Base-by-base conservation (phyloP, 805 yeast genomes). In the Suhomyces kilbournensis region DNA sequence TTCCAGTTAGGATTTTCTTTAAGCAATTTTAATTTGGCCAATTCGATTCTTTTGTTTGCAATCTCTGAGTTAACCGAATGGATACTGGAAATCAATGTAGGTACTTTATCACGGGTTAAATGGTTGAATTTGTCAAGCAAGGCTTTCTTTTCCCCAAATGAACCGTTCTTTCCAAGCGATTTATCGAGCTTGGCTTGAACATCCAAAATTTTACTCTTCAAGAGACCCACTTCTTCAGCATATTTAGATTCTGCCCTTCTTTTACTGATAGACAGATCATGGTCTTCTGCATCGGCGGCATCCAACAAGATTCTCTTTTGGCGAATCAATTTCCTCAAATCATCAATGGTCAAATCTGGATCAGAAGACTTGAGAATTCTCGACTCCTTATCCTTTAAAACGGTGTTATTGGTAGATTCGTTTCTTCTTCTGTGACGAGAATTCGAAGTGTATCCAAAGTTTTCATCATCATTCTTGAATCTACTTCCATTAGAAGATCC, bases 401-500 rank as follows among this genome's bases (percentile, higher is more conserved):
- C 55, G 20, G 53, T 53, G 22, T 45, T 28, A 12, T 28, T 44
- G 12, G 50, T 34, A 8, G 35, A 45, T 14, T 53, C 47, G 30
- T 59, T 50, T 55, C 68, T 69, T 52, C 74, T 71, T 61, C 81
- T 76, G 59, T 84, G 80, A 63, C 84, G 79, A 40, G 90, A 85
- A 57, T 89, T 79, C 2, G 93, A 81, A 22, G 82, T 83, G 57
- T 91, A 91, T 1, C 83, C 81, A 34, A 83, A 71, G 48, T 81
- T 82, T 53, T 80, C 81, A 60, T 88, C 96, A 63, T 91, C 84
- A 65, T 90, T 88, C 62, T 87, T 89, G 74, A 81, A 72, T 70
- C 83, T 58, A 67, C 74, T 56, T 4, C 68, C 69, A 53, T 52
- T 66, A 14, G 59, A 49, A 22, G 56, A 57, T 3, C 60, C 49